phyloP scores from a whole-genome alignment of 768 basidiomycete genomes.

The Coprinellus micaceus region DNA sequence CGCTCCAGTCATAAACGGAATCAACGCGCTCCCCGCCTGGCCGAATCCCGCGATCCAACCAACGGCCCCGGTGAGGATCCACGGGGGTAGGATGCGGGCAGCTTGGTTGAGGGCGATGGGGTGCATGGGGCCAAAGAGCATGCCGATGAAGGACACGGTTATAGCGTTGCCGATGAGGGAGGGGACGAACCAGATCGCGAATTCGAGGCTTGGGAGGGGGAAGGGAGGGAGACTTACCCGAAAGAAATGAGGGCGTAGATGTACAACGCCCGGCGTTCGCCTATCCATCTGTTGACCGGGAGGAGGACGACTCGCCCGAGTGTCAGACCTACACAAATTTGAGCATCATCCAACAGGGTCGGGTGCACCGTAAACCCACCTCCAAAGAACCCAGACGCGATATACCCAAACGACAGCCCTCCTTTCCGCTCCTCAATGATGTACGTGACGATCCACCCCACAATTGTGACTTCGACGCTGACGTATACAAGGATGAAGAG shows the following conservation, averaged over 20 bases:
- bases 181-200: slow-evolving; percentile 67
- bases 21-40: slow-evolving; percentile 64
- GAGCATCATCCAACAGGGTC: background rate
- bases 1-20: slow-evolving; percentile 73
- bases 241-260: slow-evolving; percentile 24
- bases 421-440: slow-evolving; percentile 24
- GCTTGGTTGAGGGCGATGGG: slow-evolving; percentile 72
- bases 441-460: slow-evolving; percentile 62
- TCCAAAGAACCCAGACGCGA: slow-evolving; percentile 19
- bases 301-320: slow-evolving; percentile 52
- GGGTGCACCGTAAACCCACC: slow-evolving; percentile 13
- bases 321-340: slow-evolving; percentile 43
- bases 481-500: slow-evolving; percentile 65
- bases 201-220: slow-evolving; percentile 64
- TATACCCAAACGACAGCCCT: slow-evolving; percentile 15
- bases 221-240: slow-evolving; percentile 30
- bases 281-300: slow-evolving; percentile 54
- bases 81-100: slow-evolving; percentile 62
- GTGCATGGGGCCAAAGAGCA: slow-evolving; percentile 74
- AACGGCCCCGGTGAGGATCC: slow-evolving; percentile 62
- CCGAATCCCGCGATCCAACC: slow-evolving; percentile 70
- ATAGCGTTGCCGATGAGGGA: slow-evolving; percentile 63
- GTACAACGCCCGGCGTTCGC: slow-evolving; percentile 20
- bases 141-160: slow-evolving; percentile 59
- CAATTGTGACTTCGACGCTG: slow-evolving; percentile 51